A percentile compares a stretch with the other conserved stretches of the same genome.
These are phyloP conservation scores for Globisporangium acanthophoron DNA, from an alignment of 352 stramenopile genomes.

Conservation along the genomic window DNA sequence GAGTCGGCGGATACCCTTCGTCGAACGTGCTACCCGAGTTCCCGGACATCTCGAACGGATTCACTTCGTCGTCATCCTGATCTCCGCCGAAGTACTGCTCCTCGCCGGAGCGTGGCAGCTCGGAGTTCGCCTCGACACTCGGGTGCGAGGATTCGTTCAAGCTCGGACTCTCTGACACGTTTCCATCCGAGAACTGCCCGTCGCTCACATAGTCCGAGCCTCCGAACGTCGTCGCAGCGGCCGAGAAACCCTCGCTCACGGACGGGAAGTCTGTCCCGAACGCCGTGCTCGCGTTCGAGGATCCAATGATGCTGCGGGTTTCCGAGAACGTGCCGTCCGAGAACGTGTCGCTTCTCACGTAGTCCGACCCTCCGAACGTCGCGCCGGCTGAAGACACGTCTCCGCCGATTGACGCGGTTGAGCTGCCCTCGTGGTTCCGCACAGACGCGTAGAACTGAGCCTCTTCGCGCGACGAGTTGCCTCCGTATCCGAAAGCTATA, in stretches of 20 bases:
- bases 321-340: slow-evolving; percentile 66
- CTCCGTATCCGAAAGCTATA: slow-evolving; percentile 8
- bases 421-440: slow-evolving; percentile 24
- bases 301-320: slow-evolving; percentile 63
- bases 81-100: slow-evolving; percentile 29
- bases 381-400: slow-evolving; percentile 65
- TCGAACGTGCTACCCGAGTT: slow-evolving; percentile 24
- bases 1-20: slow-evolving; percentile 9
- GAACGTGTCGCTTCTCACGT: slow-evolving; percentile 55
- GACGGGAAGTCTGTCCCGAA: slow-evolving; percentile 74
- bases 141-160: slow-evolving; percentile 40
- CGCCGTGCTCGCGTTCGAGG: slow-evolving; percentile 68
- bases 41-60: slow-evolving; percentile 21
- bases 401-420: slow-evolving; percentile 53
- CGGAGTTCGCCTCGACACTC: slow-evolving; percentile 28
- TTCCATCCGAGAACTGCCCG: slow-evolving; percentile 49
- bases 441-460: slow-evolving; percentile 15
- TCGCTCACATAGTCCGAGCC: slow-evolving; percentile 57
- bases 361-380: slow-evolving; percentile 71
- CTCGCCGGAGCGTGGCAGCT: slow-evolving; percentile 26
- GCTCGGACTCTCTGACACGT: slow-evolving; percentile 49
- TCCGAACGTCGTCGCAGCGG: slow-evolving; percentile 52
- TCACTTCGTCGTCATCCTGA: slow-evolving; percentile 10
- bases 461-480: slow-evolving; percentile 11
- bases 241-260: slow-evolving; percentile 65